These are phyloP conservation scores for Entomortierella beljakovae DNA, from an alignment of 192 early-diverging fungal species.

Conservation along the genomic window DNA sequence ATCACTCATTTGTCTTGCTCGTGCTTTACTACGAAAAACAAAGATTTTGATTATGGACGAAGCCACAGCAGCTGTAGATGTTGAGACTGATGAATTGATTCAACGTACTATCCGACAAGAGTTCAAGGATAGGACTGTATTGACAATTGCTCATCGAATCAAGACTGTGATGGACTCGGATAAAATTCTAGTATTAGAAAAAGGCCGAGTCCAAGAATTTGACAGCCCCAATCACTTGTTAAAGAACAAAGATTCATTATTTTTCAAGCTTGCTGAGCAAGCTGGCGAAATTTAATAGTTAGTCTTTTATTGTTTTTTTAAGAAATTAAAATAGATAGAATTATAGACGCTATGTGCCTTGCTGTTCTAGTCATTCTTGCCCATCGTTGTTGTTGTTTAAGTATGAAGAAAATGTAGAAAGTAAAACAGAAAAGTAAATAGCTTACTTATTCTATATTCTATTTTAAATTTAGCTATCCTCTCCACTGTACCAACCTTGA, in stretches of 20 bases:
- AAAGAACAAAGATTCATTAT: constrained; percentile 31
- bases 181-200: constrained; percentile 79
- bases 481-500: no score
- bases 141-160: constrained; percentile 94
- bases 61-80: constrained; percentile 61
- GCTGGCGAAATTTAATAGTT: constrained; percentile 30
- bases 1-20: constrained; percentile 77
- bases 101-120: constrained; percentile 79
- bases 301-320: no score
- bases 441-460: no score
- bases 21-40: constrained; percentile 73
- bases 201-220: constrained; percentile 64
- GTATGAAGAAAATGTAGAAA: no score
- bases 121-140: constrained; percentile 80
- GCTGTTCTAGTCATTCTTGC: no score
- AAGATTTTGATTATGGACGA: constrained; percentile 61
- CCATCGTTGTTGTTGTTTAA: no score
- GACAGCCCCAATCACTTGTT: constrained; percentile 35
- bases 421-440: no score
- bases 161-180: constrained; percentile 90
- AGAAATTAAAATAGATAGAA: neutral
- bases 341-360: no score
- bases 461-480: no score
- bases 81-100: constrained; percentile 58
- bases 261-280: constrained; percentile 32